These are phyloP conservation scores for Penicillium desertorum DNA, from an alignment of 495 filamentous ascomycete species.

Conservation along the genomic window DNA sequence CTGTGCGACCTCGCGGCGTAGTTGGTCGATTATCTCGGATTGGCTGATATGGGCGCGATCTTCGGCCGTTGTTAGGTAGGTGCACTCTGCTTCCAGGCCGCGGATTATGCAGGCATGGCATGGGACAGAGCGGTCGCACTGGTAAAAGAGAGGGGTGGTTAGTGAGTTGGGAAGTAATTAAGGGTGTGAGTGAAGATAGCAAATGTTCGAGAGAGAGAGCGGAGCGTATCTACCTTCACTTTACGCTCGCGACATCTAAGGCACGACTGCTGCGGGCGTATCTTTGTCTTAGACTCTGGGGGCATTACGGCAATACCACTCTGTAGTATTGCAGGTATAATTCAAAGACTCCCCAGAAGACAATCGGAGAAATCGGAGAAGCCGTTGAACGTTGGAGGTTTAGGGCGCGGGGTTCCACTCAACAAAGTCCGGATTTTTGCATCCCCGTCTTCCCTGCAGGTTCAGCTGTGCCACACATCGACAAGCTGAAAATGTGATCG, in stretches of 20 bases:
- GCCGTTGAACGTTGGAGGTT: not conserved
- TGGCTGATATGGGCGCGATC: constrained; percentile 38
- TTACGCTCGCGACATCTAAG: constrained; percentile 37
- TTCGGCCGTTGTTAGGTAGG: constrained; percentile 35
- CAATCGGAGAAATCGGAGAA: not conserved
- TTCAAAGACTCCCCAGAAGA: not conserved
- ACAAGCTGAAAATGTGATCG: not conserved
- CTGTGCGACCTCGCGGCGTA: constrained; percentile 33
- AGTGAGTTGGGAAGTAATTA: not conserved
- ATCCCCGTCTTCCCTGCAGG: not conserved
- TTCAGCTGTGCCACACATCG: constrained; percentile 3
- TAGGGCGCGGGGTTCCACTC: not conserved
- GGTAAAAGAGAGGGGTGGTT: not conserved
- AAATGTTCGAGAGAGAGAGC: constrained; percentile 44
- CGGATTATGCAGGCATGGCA: constrained; percentile 35
- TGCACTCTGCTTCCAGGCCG: constrained; percentile 35
- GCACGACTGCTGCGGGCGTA: constrained; percentile 37
- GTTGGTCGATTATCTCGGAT: constrained; percentile 32
- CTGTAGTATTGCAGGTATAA: not conserved
- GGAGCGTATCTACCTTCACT: constrained; percentile 38
- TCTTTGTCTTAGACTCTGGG: constrained; percentile 26
- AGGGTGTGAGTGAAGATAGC: not conserved
- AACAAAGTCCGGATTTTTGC: constrained; percentile 11
- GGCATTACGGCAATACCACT: constrained; percentile 14
- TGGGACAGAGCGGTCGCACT: constrained; percentile 38